Base-by-base conservation (phyloP, 2,329 filamentous ascomycete genomes). In the Claviceps pazoutovae region DNA sequence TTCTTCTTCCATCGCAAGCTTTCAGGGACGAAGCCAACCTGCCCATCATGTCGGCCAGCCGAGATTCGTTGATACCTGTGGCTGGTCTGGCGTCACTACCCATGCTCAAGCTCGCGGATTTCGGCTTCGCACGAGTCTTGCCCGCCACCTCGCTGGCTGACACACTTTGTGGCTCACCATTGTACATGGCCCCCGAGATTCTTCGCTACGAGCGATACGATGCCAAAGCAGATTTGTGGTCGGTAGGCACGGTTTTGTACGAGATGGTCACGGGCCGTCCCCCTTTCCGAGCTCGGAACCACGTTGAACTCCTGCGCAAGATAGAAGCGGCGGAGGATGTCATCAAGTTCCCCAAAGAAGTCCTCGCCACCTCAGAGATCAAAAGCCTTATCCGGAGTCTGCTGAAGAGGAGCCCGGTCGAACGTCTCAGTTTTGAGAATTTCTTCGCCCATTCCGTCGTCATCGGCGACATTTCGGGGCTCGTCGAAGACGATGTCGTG, bases 131-230 rank as follows among this genome's bases (percentile, higher is more conserved):
- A 52, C 83, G 93, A 52, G 88, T 94, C 51, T 72, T 98, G 48
- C 91, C 93, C 2, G 83, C 87, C 7, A 95, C 91, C 0, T 91
- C 90, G 5, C 76, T 98, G 56, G 93, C 93, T 11, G 93, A 98
- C 66, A 98, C 93, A 0, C 79, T 98, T 0, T 98, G 93, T 66
- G 93, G 93, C 17, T 97, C 93, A 13, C 93, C 93, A 9, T 74
- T 98, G 26, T 98, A 98, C 71, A 98, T 98, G 93, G 93, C 93
- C 0, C 93, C 93, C 4, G 93, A 98, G 70, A 98, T 98, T 57
- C 74, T 98, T 56, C 83, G 90, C 54, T 98, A 97, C 62, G 90
- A 98, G 66, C 91, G 91, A 62, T 98, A 98, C 67, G 91, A 95
- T 70, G 88, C 91, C 56, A 95, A 95, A 68, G 91, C 90, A 46